Percentiles rank a stretch among this genome's conserved stretches.
These are phyloP conservation scores for Rhizophora mangle DNA, from an alignment of 345 rosid species.

Conservation along the genomic window DNA sequence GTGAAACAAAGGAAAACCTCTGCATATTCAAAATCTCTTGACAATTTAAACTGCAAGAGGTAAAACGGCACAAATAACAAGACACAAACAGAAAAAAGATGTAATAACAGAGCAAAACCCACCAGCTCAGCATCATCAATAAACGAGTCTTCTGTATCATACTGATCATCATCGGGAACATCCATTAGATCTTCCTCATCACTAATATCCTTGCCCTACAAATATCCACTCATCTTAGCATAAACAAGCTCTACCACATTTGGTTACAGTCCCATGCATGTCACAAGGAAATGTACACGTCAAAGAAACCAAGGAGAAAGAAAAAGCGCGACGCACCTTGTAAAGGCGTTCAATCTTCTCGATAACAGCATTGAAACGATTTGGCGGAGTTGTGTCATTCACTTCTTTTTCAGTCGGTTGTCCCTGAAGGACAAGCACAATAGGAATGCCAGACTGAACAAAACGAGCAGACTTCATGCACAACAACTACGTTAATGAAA, in stretches of 20 bases:
- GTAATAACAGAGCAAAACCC: neutral
- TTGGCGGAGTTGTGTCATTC: conserved; percentile 29
- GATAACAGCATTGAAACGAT: conserved; percentile 22
- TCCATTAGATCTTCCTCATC: conserved; percentile 25
- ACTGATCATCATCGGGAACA: conserved; percentile 25
- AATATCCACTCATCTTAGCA: neutral
- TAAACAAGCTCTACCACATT: neutral
- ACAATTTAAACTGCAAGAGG: neutral
- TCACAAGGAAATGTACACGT: neutral
- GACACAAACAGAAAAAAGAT: conserved; percentile 1
- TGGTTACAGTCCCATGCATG: neutral
- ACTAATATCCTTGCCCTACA: conserved; percentile 22
- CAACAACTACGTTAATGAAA: neutral
- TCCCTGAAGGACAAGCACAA: conserved; percentile 39
- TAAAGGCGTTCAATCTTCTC: conserved; percentile 27
- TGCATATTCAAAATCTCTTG: neutral
- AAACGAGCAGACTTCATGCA: neutral
- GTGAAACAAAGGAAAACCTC: neutral
- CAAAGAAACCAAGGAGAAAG: neutral
- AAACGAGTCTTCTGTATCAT: conserved; percentile 26
- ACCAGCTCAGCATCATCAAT: conserved; percentile 29
- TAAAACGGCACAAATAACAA: conserved; percentile 3
- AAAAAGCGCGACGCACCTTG: neutral
- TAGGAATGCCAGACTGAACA: conserved; percentile 13
- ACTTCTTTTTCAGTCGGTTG: conserved; percentile 43